Conservation (phyloP, 495 filamentous ascomycete species). For the Hypoxylon crocopeplum region DNA sequence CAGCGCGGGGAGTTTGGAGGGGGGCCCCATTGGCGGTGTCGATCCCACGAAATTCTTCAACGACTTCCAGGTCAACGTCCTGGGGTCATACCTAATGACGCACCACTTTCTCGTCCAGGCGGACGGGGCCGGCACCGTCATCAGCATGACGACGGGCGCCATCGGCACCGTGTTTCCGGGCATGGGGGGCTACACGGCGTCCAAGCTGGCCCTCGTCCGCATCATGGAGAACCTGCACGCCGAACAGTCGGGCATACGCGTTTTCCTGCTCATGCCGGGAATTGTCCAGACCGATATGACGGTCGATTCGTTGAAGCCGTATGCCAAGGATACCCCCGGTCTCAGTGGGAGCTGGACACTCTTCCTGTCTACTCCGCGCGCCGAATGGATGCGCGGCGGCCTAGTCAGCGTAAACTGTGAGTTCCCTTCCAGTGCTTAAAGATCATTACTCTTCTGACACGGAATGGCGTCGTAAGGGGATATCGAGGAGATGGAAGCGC, state of each 20-base stretch:
- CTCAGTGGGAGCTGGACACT: slow-evolving; percentile 47
- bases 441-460: neutral
- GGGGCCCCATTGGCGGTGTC: slow-evolving; percentile 5
- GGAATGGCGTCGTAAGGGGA: slow-evolving; percentile 32
- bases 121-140: slow-evolving; percentile 28
- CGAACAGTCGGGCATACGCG: slow-evolving; percentile 38
- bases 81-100: slow-evolving; percentile 45
- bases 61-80: slow-evolving; percentile 46
- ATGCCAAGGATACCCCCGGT: slow-evolving; percentile 45
- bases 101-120: slow-evolving; percentile 47
- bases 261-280: slow-evolving; percentile 50
- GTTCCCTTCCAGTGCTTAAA: neutral
- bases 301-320: slow-evolving; percentile 32
- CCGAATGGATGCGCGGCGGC: slow-evolving; percentile 45
- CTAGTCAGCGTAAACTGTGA: slow-evolving; percentile 46
- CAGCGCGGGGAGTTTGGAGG: slow-evolving; percentile 42
- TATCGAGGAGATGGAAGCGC: slow-evolving; percentile 47
- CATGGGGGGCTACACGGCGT: slow-evolving; percentile 45
- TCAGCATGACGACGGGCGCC: slow-evolving; percentile 40
- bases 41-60: slow-evolving; percentile 12
- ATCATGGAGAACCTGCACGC: slow-evolving; percentile 45
- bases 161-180: slow-evolving; percentile 32
- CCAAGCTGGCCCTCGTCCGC: slow-evolving; percentile 45
- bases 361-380: slow-evolving; percentile 48
- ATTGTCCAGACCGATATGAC: slow-evolving; percentile 45